Evolutionary conservation across 305 asterid species (phyloP), one percentile per base, ranked within the genome.

Genomic region (Fraxinus velutina): DNA sequence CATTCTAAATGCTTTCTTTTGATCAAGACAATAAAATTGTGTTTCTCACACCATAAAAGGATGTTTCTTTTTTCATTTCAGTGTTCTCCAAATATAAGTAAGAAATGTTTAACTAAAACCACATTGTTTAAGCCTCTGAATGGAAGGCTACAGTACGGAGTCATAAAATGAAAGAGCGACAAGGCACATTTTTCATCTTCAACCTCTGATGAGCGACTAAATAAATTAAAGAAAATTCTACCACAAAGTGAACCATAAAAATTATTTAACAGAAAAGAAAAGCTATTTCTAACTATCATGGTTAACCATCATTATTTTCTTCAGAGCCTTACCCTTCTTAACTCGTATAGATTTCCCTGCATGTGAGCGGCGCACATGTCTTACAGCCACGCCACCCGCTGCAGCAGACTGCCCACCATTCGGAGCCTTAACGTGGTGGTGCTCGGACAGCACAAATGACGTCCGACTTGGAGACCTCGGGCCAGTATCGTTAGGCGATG

Each of bases 351-450:
- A 60, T 60, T 93, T 93, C 85, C 99, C 99, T 0, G 98, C 93
- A 87, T 92, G 98, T 10, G 97, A 76, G 17, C 97, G 89, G 4
- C 98, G 92, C 62, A 92, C 94, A 77, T 93, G 96, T 84, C 94
- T 92, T 76, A 79, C 91, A 7, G 92, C 90, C 85, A 86, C 89
- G 39, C 97, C 97, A 79, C 97, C 97, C 6, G 86, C 88, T 0
- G 88, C 87, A 30, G 94, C 86, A 27, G 91, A 87, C 83, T 89
- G 93, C 15, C 92, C 97, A 36, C 92, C 94, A 19, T 87, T 88
- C 0, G 97, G 92, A 24, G 91, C 93, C 92, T 88, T 94, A 44
- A 86, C 90, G 39, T 84, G 90, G 77, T 91, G 91, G 83, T 91
- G 94, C 73, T 92, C 97, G 27, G 91, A 81, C 62, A 89, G 83